phyloP scores from a whole-genome alignment of 1,139 yeast genomes.

The Kazachstania sp. region DNA sequence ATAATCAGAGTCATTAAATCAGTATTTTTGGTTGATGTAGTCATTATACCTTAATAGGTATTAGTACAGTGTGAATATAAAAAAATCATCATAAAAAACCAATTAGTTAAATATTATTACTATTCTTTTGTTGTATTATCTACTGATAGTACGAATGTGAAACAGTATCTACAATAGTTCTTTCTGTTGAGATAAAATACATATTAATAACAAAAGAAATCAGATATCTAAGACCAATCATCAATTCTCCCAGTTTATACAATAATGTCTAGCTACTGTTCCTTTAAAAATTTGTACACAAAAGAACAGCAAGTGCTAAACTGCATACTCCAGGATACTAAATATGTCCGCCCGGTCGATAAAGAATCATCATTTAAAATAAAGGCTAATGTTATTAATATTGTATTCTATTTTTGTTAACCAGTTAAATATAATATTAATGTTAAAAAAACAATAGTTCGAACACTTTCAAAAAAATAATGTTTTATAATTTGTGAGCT shows the following conservation, averaged over 20 bases:
- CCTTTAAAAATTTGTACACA: constrained; percentile 32
- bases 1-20: constrained; percentile 35
- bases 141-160: background rate
- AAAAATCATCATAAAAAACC: constrained; percentile 13
- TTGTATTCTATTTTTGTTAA: background rate
- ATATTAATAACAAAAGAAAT: constrained; percentile 9
- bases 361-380: constrained; percentile 30
- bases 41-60: constrained; percentile 22
- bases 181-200: background rate
- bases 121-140: background rate
- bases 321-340: constrained; percentile 27
- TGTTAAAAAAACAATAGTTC: too few species aligned
- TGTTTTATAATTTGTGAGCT: background rate
- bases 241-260: constrained; percentile 28
- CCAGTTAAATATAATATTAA: too few species aligned
- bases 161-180: too few species aligned
- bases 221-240: constrained; percentile 36
- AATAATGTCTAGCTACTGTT: constrained; percentile 21
- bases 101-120: constrained; percentile 4
- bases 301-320: constrained; percentile 19
- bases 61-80: constrained; percentile 35
- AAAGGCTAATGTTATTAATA: background rate
- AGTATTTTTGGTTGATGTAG: constrained; percentile 30
- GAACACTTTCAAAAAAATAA: background rate
- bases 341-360: constrained; percentile 37